Evolutionary conservation across 495 filamentous ascomycete genomes (phyloP).

Genomic region (Viridothelium virens): DNA sequence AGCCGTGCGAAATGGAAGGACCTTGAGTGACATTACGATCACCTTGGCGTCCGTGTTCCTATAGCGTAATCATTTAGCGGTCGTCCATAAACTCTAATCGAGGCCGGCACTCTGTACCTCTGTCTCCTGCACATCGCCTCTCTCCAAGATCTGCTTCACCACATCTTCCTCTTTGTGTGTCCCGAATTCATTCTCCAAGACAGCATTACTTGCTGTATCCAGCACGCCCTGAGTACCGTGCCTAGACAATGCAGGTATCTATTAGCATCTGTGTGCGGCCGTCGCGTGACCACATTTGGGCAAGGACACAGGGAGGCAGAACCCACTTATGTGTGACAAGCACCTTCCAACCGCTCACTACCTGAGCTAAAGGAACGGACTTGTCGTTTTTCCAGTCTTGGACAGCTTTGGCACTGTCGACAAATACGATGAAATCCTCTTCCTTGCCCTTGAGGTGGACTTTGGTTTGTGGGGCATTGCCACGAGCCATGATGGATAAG

Average conservation of each 20-base stretch:
- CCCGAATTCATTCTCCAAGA: conserved; percentile 81
- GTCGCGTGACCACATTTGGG: not conserved
- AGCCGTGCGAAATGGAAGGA: conserved; percentile 34
- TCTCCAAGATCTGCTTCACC: conserved; percentile 70
- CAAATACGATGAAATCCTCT: conserved; percentile 87
- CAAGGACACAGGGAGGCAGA: not conserved
- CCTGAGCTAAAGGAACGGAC: conserved; percentile 67
- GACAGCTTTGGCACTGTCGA: conserved; percentile 63
- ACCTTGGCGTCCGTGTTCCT: conserved; percentile 38
- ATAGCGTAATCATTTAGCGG: conserved; percentile 11
- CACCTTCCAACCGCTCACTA: conserved; percentile 84
- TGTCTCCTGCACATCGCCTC: conserved; percentile 45
- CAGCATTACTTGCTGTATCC: conserved; percentile 63
- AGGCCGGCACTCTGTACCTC: conserved; percentile 23
- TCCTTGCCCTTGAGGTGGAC: conserved; percentile 82
- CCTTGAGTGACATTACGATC: conserved; percentile 43
- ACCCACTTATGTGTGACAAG: conserved; percentile 86
- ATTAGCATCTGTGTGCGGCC: conserved; percentile 9
- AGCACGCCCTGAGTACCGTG: conserved; percentile 78
- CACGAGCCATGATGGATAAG: conserved; percentile 58
- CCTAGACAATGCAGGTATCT: conserved; percentile 39
- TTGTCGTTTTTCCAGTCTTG: conserved; percentile 79
- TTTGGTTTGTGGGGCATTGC: conserved; percentile 66
- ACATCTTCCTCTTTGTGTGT: conserved; percentile 67
- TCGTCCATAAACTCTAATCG: not conserved